Base-by-base conservation (phyloP, 1,284 basidiomycete genomes). In the Boletus albobrunnescens region DNA sequence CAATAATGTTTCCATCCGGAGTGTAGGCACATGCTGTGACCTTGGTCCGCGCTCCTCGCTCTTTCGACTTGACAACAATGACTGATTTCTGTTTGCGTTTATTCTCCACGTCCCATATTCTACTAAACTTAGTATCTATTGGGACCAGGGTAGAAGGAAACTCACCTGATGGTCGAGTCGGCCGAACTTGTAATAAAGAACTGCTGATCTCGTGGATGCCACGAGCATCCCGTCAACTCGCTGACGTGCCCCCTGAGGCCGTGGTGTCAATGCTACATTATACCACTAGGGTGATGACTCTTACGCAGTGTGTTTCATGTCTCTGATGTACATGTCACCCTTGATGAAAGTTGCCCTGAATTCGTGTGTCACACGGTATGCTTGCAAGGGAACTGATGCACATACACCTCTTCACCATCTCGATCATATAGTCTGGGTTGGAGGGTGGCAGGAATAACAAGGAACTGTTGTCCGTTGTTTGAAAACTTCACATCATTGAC, bases 291-390 rank as follows among this genome's bases (percentile, higher is more conserved):
- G n/a, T 30, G 31, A 39, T n/a, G 28, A 43, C 26, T 72, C 83
- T 56, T 57, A 93, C 92, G 81, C 77, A 49, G 96, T 99, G 62
- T 97, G 87, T 67, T 93, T 92, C 91, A 99, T 96, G 70, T 99
- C 96, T 45, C 96, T 84, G 59, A 99, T 89, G 65, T 98, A 99
- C 53, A 90, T 91, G 70, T 99, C 96, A 28, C 96, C 96, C 71
- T 98, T 96, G 65, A 91, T 77, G 65, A 82, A 96, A 55, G 88
- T 87, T 51, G 84, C 83, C 65, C 91, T 93, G 65, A 44, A 62
- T 71, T 75, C 69, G 75, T 71, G 77, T 64, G 74, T 72, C 65
- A 69, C 67, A 73, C 68, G 57, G 67, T 56, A 59, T 56, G 60
- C 50, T 47, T 35, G 39, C 31, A 50, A 48, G 41, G 52, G 44